These are phyloP conservation scores for Pyrrhoderma lamaoense DNA, from an alignment of 1,284 basidiomycete genomes.

Conservation along the genomic window DNA sequence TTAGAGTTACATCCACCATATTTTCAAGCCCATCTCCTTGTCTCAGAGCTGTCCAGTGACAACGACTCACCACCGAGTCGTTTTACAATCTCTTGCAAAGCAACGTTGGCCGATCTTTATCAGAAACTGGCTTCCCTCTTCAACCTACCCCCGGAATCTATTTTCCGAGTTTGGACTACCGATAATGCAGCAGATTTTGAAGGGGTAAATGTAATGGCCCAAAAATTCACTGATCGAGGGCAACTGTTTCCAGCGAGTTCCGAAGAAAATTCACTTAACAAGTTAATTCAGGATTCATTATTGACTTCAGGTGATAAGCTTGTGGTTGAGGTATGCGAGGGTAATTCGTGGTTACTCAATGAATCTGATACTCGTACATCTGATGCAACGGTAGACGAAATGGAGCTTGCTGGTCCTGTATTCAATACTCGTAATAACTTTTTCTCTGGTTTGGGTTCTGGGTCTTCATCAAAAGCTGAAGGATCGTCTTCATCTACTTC, in stretches of 20 bases:
- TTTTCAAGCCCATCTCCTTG: constrained; percentile 53
- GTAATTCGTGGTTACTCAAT: constrained; percentile 46
- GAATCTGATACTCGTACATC: constrained; percentile 14
- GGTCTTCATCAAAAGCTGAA: constrained; percentile 24
- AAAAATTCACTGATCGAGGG: constrained; percentile 35
- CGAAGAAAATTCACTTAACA: constrained; percentile 22
- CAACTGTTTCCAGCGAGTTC: constrained; percentile 29
- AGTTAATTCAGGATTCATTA: constrained; percentile 50
- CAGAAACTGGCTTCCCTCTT: constrained; percentile 33
- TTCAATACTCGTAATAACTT: constrained; percentile 53
- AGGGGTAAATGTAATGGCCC: constrained; percentile 32
- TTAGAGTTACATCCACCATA: constrained; percentile 77
- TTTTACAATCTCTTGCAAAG: constrained; percentile 41
- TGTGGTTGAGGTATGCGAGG: constrained; percentile 53
- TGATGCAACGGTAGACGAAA: constrained; percentile 10
- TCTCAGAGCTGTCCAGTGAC: constrained; percentile 22
- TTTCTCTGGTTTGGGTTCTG: constrained; percentile 33
- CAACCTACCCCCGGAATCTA: constrained; percentile 25
- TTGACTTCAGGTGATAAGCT: constrained; percentile 56
- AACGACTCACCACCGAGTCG: constrained; percentile 23
- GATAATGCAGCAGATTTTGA: constrained; percentile 35
- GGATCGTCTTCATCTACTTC: not conserved
- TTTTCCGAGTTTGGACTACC: constrained; percentile 57
- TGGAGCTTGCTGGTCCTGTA: constrained; percentile 30
- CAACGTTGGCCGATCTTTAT: constrained; percentile 38